Evolutionary conservation across 306 rosid species (phyloP).

Genomic region (Lathyrus tuberosus): DNA sequence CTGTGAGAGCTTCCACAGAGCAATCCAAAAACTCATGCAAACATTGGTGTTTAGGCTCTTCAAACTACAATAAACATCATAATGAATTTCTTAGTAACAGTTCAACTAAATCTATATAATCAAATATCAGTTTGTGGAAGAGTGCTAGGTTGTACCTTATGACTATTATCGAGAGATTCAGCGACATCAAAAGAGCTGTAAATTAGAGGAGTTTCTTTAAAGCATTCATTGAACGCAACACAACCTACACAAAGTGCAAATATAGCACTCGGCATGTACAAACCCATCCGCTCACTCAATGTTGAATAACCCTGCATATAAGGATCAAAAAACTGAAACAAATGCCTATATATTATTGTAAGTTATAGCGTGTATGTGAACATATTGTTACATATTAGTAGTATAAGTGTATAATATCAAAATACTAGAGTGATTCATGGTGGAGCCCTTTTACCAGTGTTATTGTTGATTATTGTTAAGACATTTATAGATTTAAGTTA

Average conservation of each 20-base stretch:
- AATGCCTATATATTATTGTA: not conserved
- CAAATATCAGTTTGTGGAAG: slow-evolving; percentile 27
- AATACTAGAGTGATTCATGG: not conserved
- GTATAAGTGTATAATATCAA: not conserved
- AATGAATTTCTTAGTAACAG: slow-evolving; percentile 27
- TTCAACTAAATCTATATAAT: slow-evolving; percentile 22
- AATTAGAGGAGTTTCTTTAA: slow-evolving; percentile 44
- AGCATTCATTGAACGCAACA: slow-evolving; percentile 56
- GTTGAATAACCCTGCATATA: slow-evolving; percentile 58
- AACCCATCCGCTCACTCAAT: slow-evolving; percentile 55
- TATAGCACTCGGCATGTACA: slow-evolving; percentile 77
- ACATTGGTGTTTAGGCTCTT: slow-evolving; percentile 56
- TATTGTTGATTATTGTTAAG: not conserved
- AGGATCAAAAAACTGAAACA: slow-evolving; percentile 23
- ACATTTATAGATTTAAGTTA: no score
- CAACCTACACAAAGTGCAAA: slow-evolving; percentile 82
- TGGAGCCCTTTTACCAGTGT: not conserved
- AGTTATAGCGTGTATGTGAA: not conserved
- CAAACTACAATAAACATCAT: slow-evolving; percentile 57
- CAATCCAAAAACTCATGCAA: slow-evolving; percentile 67
- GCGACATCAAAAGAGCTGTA: slow-evolving; percentile 46
- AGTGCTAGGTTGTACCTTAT: slow-evolving; percentile 52
- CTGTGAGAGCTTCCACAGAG: slow-evolving; percentile 71
- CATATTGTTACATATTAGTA: not conserved
- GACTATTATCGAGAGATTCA: slow-evolving; percentile 50